Base-by-base conservation (phyloP, 805 yeast genomes). In the Zygosaccharomyces gambellarensis region DNA sequence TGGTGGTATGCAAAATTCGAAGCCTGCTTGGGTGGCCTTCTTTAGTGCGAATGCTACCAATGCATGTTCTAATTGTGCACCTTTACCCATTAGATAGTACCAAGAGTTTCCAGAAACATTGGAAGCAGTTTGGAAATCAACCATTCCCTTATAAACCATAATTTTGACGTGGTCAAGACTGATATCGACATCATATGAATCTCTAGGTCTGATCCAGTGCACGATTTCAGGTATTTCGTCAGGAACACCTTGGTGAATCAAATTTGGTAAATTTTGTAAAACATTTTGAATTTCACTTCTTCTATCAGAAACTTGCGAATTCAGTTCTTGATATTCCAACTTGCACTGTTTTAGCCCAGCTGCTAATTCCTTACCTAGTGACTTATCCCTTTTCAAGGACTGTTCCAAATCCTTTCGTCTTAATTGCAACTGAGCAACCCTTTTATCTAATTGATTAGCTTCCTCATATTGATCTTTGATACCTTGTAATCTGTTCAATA, bases 1-100 rank as follows among this genome's bases (percentile, higher is more conserved):
- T 1, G 99, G 99, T 0, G 98, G 97, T 9, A 80, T 66, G 8
- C 83, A 80, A 77, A 85, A 77, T 30, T 68, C 67, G 69, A 87
- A 94, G 0, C 95, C 96, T 8, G 72, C 62, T 41, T 69, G 58
- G 40, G 87, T 71, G 3, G 97, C 96, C 47, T 73, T 67, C 30
- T 77, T 71, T 45, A 92, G 65, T 0, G 95, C 85, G 64, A 83
- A 90, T 56, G 87, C 92, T 1, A 90, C 79, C 39, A 94, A 72
- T 0, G 99, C 99, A 62, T 86, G 95, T 62, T 94, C 99, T 43
- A 94, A 68, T 31, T 83, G 70, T 0, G 97, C 97, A 17, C 94
- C 97, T 54, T 85, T 95, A 17, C 88, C 87, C 1, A 84, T 52
- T 5, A 94, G 69, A 60, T 87, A 94, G 63, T 90, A 90, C 85